Conservation (phyloP, 1,139 yeast species). For the Debaryomyces nepalensis region DNA sequence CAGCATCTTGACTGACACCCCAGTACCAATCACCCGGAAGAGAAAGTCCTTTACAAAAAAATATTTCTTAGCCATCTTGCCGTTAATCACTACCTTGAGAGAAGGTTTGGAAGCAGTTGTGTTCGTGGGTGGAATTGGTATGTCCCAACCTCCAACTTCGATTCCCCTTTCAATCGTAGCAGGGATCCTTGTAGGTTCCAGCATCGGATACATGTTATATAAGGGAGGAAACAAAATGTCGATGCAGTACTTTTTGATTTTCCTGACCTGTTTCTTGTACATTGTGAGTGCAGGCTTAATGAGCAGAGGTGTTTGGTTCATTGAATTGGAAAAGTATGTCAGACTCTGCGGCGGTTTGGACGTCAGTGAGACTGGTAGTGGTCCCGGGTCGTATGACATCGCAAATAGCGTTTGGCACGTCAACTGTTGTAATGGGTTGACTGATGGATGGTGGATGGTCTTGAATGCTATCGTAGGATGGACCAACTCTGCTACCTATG, state of each 20-base stretch:
- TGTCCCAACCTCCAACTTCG: constrained; percentile 43
- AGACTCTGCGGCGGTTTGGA: constrained; percentile 79
- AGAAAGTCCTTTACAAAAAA: constrained; percentile 29
- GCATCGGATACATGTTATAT: constrained; percentile 43
- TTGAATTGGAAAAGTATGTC: constrained; percentile 72
- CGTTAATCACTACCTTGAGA: constrained; percentile 49
- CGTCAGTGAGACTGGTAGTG: constrained; percentile 86
- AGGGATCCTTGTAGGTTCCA: constrained; percentile 41
- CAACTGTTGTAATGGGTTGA: constrained; percentile 92
- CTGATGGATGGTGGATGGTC: constrained; percentile 92
- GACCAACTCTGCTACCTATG: constrained; percentile 95
- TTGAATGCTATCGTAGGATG: constrained; percentile 92
- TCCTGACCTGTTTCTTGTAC: constrained; percentile 48
- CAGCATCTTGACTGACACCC: neutral
- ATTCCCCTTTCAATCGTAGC: constrained; percentile 44
- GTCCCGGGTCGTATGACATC: constrained; percentile 94
- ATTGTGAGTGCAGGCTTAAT: constrained; percentile 50
- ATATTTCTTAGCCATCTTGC: constrained; percentile 46
- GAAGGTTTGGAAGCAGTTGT: constrained; percentile 56
- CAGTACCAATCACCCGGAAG: neutral
- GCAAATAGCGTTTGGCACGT: constrained; percentile 89
- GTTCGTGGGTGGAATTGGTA: constrained; percentile 53
- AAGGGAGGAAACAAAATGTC: constrained; percentile 48
- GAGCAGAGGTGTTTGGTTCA: constrained; percentile 82
- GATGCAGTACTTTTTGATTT: constrained; percentile 45